phyloP scores from a whole-genome alignment of 192 early-diverging fungal genomes.

The Coemansia aciculifera region DNA sequence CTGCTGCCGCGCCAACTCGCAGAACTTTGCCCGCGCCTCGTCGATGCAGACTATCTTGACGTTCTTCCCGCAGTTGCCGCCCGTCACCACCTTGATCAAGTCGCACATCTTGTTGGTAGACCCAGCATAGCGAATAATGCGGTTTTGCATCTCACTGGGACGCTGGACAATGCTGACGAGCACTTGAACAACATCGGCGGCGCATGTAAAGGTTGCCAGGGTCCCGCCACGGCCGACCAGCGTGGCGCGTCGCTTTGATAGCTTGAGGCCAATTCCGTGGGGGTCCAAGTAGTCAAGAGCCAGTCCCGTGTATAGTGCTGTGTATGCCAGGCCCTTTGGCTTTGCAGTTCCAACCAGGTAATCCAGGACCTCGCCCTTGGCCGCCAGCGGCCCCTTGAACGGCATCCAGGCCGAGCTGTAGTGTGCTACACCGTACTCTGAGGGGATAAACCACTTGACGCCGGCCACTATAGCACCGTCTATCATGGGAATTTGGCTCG shows the following conservation, averaged over 20 bases:
- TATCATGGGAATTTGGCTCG: conserved; percentile 36
- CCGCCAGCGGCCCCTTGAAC: conserved; percentile 39
- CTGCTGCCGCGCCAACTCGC: conserved; percentile 30
- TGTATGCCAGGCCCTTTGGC: conserved; percentile 30
- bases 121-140: conserved; percentile 32
- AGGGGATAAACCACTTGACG: conserved; percentile 52
- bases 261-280: conserved; percentile 28
- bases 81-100: conserved; percentile 40
- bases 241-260: conserved; percentile 23
- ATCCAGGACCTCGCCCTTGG: conserved; percentile 21
- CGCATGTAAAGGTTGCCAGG: conserved; percentile 32
- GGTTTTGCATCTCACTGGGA: conserved; percentile 37
- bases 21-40: conserved; percentile 35
- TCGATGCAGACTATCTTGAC: conserved; percentile 35
- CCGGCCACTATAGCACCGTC: conserved; percentile 40
- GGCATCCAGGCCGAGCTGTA: conserved; percentile 40
- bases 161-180: conserved; percentile 31
- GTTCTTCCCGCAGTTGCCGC: conserved; percentile 29
- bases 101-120: conserved; percentile 43
- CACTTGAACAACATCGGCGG: conserved; percentile 22
- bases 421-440: conserved; percentile 42
- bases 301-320: conserved; percentile 45
- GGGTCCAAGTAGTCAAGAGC: conserved; percentile 51
- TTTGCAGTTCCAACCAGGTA: conserved; percentile 18
- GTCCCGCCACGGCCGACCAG: conserved; percentile 49